phyloP scores from a whole-genome alignment of 129 eudicot genomes.

The Flaveria trinervia region DNA sequence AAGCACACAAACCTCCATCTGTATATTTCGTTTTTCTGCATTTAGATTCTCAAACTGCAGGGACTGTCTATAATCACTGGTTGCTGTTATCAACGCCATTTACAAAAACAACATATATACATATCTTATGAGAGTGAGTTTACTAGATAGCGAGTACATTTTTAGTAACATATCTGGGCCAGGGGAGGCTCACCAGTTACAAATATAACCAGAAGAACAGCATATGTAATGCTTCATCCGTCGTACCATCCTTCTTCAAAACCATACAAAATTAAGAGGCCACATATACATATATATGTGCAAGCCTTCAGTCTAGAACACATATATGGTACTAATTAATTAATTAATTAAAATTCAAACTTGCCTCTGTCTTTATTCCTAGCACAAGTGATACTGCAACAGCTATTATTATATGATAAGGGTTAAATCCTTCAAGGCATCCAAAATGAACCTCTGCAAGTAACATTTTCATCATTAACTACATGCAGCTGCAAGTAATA shows the following conservation, averaged over 20 bases:
- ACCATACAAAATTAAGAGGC: conserved; percentile 46
- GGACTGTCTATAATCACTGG: conserved; percentile 89
- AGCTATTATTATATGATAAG: conserved; percentile 76
- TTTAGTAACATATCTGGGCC: background rate
- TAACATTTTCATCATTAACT: conserved; percentile 14
- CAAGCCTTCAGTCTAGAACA: too few species aligned
- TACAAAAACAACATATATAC: background rate
- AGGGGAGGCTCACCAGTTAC: conserved; percentile 62
- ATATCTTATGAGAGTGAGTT: background rate
- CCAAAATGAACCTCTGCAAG: conserved; percentile 77
- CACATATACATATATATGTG: too few species aligned
- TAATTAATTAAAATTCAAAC: conserved; percentile 12
- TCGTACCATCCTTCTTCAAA: conserved; percentile 90
- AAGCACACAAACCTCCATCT: conserved; percentile 63
- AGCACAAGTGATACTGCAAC: conserved; percentile 77
- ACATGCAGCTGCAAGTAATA: background rate
- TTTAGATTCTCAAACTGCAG: conserved; percentile 93
- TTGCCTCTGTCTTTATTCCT: conserved; percentile 86
- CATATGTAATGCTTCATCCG: conserved; percentile 90
- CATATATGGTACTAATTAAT: too few species aligned
- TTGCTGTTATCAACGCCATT: conserved; percentile 43
- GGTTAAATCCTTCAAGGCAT: conserved; percentile 89
- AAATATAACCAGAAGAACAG: conserved; percentile 86
- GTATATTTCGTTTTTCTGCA: conserved; percentile 82
- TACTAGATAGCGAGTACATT: background rate